Conservation (phyloP, 495 filamentous ascomycete species). For the Lindgomyces ingoldianus region DNA sequence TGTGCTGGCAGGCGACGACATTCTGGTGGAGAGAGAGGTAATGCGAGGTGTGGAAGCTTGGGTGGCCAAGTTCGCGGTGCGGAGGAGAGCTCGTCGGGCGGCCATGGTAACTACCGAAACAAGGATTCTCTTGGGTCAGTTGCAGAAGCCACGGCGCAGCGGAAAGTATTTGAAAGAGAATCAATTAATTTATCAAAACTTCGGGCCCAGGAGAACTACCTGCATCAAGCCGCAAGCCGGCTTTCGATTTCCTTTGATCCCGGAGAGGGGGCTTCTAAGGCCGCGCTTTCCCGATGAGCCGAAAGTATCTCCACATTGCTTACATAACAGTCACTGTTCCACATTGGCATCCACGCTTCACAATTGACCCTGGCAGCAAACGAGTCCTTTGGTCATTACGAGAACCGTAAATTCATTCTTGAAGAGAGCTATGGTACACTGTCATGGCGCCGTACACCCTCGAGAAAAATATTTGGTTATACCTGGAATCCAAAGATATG, state of each 20-base stretch:
- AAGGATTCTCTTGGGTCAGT: neutral
- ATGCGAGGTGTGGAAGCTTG: constrained; percentile 33
- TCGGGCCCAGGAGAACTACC: neutral
- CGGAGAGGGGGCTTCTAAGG: neutral
- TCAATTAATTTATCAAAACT: neutral
- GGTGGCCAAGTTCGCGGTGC: constrained; percentile 31
- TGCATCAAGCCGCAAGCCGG: neutral
- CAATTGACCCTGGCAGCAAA: too few relatives aligned
- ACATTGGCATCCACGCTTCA: too few relatives aligned
- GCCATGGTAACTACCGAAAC: constrained; percentile 31
- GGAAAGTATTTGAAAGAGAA: constrained; percentile 1
- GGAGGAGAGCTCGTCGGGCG: constrained; percentile 30
- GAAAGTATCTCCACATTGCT: neutral
- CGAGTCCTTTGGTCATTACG: too few relatives aligned
- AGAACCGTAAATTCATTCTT: constrained; percentile 22
- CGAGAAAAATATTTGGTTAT: constrained; percentile 7
- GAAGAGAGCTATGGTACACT: constrained; percentile 36
- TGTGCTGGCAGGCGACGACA: constrained; percentile 35
- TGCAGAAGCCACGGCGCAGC: too few relatives aligned
- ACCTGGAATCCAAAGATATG: constrained; percentile 20
- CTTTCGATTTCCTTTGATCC: neutral
- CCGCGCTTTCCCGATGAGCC: neutral
- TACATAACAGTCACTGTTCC: neutral
- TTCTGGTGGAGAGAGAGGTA: constrained; percentile 38
- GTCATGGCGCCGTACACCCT: constrained; percentile 24